Evolutionary conservation across 148 eudicot species (phyloP), one percentile per base, ranked within the genome.

Genomic region (Rhododendron simsii): DNA sequence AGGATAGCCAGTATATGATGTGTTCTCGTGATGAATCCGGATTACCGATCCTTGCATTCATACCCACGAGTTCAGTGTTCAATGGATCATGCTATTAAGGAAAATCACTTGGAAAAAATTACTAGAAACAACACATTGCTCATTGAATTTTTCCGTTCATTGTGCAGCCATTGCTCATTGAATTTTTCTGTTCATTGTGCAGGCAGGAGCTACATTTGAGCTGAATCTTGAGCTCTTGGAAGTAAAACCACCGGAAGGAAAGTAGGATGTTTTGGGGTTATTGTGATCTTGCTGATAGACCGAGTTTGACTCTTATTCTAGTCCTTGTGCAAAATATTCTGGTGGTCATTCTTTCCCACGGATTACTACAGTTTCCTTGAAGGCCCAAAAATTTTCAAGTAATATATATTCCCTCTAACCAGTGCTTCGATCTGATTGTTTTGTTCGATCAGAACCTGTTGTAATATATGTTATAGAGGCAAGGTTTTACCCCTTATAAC

Each of bases 151-250:
- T 23, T 28, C 69, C 37, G 51, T 83, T 39, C 16, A 16, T 87
- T 84, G 20, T 90, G 91, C 94, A 97, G 99, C 99, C 99, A 18
- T 30, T 23, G 26, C 48, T 87, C 84, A 57, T 85, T 55, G 45
- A 45, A 53, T 13, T 80, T 53, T 23, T 28, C 69, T 28, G 51
- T 83, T 39, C 16, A 16, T 87, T 84, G 20, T 90, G 91, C 94
- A 97, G 99, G 98, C 99, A 18, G 98, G 96, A 18, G 96, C 98
- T n/a, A 94, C 98, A 84, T 98, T 98, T 83, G 89, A 93, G 80
- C 93, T 98, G 81, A 94, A 98, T 88, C 90, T 98, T 44, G 99
- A 98, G 92, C 98, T 98, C 50, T 86, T 98, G 94, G 86, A 92
- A 93, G 91, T 94, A 87, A 86, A 51, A 59, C 87, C 86, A 30